Percentiles rank a stretch among this genome's conserved stretches.
Conservation (phyloP, 768 basidiomycete genomes). For the Cystofilobasidium bisporidii region DNA sequence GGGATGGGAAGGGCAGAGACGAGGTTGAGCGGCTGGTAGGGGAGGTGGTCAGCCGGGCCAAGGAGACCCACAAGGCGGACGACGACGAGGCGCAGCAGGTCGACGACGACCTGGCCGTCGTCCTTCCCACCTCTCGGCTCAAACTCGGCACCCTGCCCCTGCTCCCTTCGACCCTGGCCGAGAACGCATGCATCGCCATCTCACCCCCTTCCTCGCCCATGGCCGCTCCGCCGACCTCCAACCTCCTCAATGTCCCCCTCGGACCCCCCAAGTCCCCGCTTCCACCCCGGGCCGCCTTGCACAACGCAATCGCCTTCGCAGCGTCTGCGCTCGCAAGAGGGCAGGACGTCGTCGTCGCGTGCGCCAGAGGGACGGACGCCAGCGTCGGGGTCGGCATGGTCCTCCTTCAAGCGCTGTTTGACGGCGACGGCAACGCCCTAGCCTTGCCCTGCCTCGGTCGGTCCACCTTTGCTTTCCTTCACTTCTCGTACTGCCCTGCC, state of each 20-base stretch:
- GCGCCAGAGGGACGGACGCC: constrained; percentile 52
- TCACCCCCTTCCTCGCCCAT: not conserved
- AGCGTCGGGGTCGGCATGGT: constrained; percentile 57
- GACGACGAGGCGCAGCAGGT: not conserved
- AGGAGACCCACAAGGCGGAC: too few species aligned
- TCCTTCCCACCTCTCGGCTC: not conserved
- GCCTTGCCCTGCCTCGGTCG: not conserved
- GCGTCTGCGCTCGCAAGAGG: constrained; percentile 41
- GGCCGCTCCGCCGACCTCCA: not conserved
- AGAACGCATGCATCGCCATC: not conserved
- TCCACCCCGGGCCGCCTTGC: constrained; percentile 41
- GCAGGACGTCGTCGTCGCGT: constrained; percentile 47
- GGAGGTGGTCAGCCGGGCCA: not conserved
- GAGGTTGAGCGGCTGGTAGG: constrained; percentile 5
- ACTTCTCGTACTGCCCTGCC: not conserved
- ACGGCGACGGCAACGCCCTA: constrained; percentile 44
- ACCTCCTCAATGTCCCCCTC: constrained; percentile 3
- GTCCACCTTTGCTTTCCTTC: not conserved
- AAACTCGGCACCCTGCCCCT: not conserved
- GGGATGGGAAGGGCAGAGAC: constrained; percentile 36
- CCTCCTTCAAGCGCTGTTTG: constrained; percentile 53
- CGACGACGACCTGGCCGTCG: not conserved
- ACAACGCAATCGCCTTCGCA: constrained; percentile 48
- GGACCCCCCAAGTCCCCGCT: constrained; percentile 15
- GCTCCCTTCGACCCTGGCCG: not conserved